Evolutionary conservation across 164 flowering plant species (phyloP).

Genomic region (Houttuynia cordata): DNA sequence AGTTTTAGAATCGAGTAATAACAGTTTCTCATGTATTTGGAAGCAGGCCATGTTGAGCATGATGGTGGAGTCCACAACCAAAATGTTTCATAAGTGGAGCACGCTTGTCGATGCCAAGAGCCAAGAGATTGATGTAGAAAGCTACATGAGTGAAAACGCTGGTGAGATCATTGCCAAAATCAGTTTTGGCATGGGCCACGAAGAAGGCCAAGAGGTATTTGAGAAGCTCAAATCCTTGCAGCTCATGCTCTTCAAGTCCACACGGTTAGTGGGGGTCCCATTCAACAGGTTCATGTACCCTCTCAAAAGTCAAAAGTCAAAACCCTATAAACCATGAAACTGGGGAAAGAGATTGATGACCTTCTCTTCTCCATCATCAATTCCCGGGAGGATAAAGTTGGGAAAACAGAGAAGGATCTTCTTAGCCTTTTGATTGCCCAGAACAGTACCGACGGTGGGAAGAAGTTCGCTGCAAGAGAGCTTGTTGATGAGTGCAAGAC

Average conservation of each 20-base stretch:
- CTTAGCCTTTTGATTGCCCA: slow-evolving; percentile 45
- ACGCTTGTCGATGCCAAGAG: slow-evolving; percentile 24
- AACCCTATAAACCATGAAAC: too few relatives aligned
- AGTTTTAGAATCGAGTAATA: background rate
- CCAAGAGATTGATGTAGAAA: slow-evolving; percentile 56
- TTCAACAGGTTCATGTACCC: slow-evolving; percentile 36
- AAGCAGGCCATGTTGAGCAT: slow-evolving; percentile 46
- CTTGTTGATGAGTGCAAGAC: slow-evolving; percentile 95
- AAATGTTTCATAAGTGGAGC: slow-evolving; percentile 56
- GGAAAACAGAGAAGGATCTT: slow-evolving; percentile 22
- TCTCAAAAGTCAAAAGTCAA: too few relatives aligned
- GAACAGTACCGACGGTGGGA: slow-evolving; percentile 19
- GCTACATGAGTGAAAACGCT: slow-evolving; percentile 32
- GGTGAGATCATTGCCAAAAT: slow-evolving; percentile 72
- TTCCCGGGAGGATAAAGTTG: too few relatives aligned
- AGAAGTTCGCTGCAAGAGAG: slow-evolving; percentile 29
- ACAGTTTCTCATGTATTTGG: background rate
- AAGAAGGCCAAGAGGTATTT: slow-evolving; percentile 31
- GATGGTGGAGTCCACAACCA: slow-evolving; percentile 59
- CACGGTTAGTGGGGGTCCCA: slow-evolving; percentile 74
- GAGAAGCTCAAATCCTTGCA: slow-evolving; percentile 61
- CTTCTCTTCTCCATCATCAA: too few relatives aligned
- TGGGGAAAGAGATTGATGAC: too few relatives aligned
- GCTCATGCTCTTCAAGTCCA: slow-evolving; percentile 39
- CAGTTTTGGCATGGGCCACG: slow-evolving; percentile 50